Percentiles rank a stretch among this genome's conserved stretches.
Evolutionary conservation across 2,329 filamentous ascomycete genomes (phyloP).

Genomic region (Cytospora paraplurivora): DNA sequence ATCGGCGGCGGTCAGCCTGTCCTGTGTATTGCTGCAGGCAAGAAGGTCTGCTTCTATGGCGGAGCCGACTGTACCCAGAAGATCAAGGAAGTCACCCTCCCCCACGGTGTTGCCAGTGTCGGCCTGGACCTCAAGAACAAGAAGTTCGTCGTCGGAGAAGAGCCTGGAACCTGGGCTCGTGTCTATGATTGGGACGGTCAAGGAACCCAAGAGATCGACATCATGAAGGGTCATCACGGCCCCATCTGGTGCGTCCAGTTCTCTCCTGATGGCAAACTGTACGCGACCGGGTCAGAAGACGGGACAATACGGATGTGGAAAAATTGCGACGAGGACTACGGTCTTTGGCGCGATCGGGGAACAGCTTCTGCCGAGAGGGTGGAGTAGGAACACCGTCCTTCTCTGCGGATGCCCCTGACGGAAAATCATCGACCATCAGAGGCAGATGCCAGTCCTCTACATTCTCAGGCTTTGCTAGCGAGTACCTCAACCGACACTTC

Average conservation of each 20-base stretch:
- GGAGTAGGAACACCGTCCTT: slow-evolving; percentile 28
- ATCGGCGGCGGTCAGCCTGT: slow-evolving; percentile 70
- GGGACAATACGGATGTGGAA: slow-evolving; percentile 94
- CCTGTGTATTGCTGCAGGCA: slow-evolving; percentile 89
- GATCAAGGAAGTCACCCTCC: slow-evolving; percentile 78
- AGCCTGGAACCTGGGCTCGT: slow-evolving; percentile 93
- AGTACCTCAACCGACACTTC: not conserved
- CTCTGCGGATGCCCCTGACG: slow-evolving; percentile 21
- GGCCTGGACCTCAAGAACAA: slow-evolving; percentile 79
- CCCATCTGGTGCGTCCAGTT: slow-evolving; percentile 96
- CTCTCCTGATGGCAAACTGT: slow-evolving; percentile 92
- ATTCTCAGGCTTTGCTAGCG: not conserved
- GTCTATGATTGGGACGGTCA: slow-evolving; percentile 83
- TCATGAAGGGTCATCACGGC: slow-evolving; percentile 95
- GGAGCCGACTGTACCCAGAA: slow-evolving; percentile 68
- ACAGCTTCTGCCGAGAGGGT: slow-evolving; percentile 30
- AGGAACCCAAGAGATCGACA: slow-evolving; percentile 72
- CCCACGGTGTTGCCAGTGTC: slow-evolving; percentile 88
- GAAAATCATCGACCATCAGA: slow-evolving; percentile 24
- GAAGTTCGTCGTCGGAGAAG: slow-evolving; percentile 87
- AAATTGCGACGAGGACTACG: slow-evolving; percentile 67
- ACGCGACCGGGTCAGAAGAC: slow-evolving; percentile 95
- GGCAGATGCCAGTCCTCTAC: slow-evolving; percentile 9
- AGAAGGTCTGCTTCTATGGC: slow-evolving; percentile 90
- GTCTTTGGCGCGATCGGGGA: slow-evolving; percentile 61